A percentile compares a stretch with the other conserved stretches of the same genome.
phyloP scores from a whole-genome alignment of 768 basidiomycete genomes.

The Calocybe gangraenosa region DNA sequence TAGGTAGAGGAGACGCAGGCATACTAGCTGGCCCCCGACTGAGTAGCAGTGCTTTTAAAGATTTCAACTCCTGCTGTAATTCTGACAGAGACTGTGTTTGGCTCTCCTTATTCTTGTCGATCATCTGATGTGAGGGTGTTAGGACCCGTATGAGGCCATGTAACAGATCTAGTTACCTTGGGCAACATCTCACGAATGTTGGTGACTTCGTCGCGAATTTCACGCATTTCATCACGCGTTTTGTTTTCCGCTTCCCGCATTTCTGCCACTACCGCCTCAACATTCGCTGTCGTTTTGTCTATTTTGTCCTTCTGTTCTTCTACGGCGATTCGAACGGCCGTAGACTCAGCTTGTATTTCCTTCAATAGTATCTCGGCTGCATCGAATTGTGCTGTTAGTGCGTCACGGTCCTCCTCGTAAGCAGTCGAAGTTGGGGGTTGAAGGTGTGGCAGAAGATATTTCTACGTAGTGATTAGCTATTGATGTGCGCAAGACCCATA shows the following conservation, averaged over 20 bases:
- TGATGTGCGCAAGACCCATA: background rate
- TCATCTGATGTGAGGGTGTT: constrained; percentile 59
- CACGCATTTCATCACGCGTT: constrained; percentile 84
- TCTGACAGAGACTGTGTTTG: constrained; percentile 82
- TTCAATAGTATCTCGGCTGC: constrained; percentile 77
- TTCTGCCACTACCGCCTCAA: constrained; percentile 67
- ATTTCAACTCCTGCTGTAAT: constrained; percentile 91
- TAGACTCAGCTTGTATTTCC: constrained; percentile 77
- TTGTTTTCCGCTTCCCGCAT: constrained; percentile 75
- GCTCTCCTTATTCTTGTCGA: constrained; percentile 86
- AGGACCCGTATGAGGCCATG: background rate
- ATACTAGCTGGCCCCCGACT: constrained; percentile 57
- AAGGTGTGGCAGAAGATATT: constrained; percentile 88
- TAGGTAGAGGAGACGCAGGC: constrained; percentile 47
- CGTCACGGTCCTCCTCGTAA: constrained; percentile 85
- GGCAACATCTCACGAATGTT: constrained; percentile 90
- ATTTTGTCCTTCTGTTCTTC: constrained; percentile 75
- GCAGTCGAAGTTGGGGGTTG: constrained; percentile 83
- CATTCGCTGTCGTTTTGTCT: constrained; percentile 66
- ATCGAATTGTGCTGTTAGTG: constrained; percentile 85
- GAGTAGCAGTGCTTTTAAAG: constrained; percentile 83
- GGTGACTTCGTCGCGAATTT: constrained; percentile 88
- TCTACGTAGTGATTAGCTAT: constrained; percentile 41
- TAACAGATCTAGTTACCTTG: constrained; percentile 52
- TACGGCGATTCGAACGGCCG: constrained; percentile 64